phyloP scores from a whole-genome alignment of 495 filamentous ascomycete genomes.

The Aspergillus olivimuriae region DNA sequence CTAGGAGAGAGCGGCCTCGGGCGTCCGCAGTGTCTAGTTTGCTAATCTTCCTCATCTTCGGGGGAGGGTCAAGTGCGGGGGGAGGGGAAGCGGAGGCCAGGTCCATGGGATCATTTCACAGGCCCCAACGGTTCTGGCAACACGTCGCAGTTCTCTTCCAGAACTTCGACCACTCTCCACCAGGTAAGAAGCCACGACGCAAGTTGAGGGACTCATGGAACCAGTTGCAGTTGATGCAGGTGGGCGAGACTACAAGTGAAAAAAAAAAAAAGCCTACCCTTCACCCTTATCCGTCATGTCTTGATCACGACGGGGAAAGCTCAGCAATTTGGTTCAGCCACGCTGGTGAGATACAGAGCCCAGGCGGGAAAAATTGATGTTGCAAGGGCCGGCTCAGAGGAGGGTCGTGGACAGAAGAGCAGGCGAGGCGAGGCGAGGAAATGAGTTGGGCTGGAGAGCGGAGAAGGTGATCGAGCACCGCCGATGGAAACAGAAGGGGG shows the following conservation, averaged over 20 bases:
- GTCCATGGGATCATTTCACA: too few species aligned
- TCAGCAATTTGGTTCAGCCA: constrained; percentile 1
- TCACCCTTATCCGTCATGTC: constrained; percentile 25
- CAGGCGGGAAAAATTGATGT: too few species aligned
- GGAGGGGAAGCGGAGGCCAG: too few species aligned
- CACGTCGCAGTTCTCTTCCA: too few species aligned
- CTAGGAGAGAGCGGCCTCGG: constrained; percentile 23
- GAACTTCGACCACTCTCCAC: too few species aligned
- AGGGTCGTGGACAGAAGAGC: background rate
- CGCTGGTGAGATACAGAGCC: background rate
- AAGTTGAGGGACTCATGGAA: constrained; percentile 9
- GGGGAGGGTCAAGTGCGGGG: background rate
- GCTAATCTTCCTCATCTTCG: constrained; percentile 2
- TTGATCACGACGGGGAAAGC: constrained; percentile 3
- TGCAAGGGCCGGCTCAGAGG: too few species aligned
- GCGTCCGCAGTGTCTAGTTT: constrained; percentile 21
- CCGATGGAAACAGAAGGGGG: background rate
- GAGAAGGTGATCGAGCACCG: background rate
- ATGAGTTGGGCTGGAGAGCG: background rate
- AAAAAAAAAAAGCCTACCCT: constrained; percentile 24
- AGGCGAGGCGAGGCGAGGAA: background rate
- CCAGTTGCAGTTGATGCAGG: constrained; percentile 1
- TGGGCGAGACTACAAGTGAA: too few species aligned
- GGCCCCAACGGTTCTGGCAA: too few species aligned
- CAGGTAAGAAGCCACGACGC: too few species aligned